A percentile compares a stretch with the other conserved stretches of the same genome.
Conservation (phyloP, 2,329 filamentous ascomycete genomes). For the Penicillium fuscoglaucum region DNA sequence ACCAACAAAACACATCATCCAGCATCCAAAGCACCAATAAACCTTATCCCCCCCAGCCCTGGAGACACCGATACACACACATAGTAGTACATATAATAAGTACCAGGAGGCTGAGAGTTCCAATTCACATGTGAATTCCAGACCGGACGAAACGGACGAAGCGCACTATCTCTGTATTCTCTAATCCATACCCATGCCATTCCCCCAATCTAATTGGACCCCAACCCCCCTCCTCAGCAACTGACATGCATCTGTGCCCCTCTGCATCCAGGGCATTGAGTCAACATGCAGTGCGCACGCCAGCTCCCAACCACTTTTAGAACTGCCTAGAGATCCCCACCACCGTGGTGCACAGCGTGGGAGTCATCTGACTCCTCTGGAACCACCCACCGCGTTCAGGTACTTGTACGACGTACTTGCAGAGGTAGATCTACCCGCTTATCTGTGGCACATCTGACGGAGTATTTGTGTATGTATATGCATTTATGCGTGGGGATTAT, state of each 20-base stretch:
- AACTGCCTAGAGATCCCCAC: constrained; percentile 7
- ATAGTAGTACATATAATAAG: background rate
- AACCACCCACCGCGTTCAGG: constrained; percentile 11
- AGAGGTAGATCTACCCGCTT: constrained; percentile 7
- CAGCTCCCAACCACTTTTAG: constrained; percentile 15
- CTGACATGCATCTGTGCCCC: constrained; percentile 6
- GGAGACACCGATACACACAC: background rate
- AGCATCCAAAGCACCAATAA: background rate
- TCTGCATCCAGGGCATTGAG: constrained; percentile 9
- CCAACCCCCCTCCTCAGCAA: background rate
- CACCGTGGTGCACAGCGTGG: constrained; percentile 10
- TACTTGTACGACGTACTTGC: constrained; percentile 1
- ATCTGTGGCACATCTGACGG: background rate
- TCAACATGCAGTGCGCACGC: constrained; percentile 8
- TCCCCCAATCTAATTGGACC: constrained; percentile 1
- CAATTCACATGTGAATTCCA: constrained; percentile 7
- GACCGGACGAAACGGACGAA: constrained; percentile 7
- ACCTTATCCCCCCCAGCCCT: background rate
- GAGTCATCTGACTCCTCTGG: constrained; percentile 23
- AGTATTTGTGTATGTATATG: background rate
- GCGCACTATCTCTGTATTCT: background rate
- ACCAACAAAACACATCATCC: background rate
- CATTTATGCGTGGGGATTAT: background rate
- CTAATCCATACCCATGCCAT: background rate
- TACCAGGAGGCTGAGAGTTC: constrained; percentile 2